Conservation (phyloP, 202 grass and related monocot species). For the Zizania palustris region DNA sequence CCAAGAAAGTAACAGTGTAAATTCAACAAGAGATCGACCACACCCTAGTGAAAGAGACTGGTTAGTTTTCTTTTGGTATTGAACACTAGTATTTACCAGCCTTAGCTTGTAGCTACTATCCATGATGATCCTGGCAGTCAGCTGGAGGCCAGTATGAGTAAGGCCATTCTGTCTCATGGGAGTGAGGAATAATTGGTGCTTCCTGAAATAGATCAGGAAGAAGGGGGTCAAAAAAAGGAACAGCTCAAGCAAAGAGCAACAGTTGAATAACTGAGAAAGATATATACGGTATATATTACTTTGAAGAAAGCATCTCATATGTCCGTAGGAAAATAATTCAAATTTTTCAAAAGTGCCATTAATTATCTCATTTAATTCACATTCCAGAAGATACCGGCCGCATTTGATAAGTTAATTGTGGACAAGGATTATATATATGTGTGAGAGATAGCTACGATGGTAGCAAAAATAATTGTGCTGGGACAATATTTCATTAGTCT, state of each 20-base stretch:
- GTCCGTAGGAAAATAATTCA: conserved; percentile 11
- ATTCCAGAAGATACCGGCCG: not conserved
- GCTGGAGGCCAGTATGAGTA: conserved; percentile 84
- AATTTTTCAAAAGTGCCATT: not conserved
- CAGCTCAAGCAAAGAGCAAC: conserved; percentile 39
- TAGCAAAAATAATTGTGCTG: not conserved
- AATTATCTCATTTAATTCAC: not conserved
- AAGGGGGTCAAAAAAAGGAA: conserved; percentile 53
- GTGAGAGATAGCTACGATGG: not conserved
- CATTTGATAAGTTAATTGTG: too few relatives aligned
- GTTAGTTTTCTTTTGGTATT: conserved; percentile 50
- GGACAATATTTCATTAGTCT: not conserved
- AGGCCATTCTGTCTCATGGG: conserved; percentile 98
- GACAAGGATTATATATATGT: too few relatives aligned
- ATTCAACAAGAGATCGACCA: conserved; percentile 48
- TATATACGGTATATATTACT: conserved; percentile 1
- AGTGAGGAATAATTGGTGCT: conserved; percentile 76
- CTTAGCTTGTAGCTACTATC: conserved; percentile 76
- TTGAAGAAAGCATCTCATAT: conserved; percentile 15
- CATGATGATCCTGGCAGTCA: conserved; percentile 97
- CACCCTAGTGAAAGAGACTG: conserved; percentile 41
- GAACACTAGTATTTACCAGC: conserved; percentile 48
- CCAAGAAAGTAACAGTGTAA: conserved; percentile 54
- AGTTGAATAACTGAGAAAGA: conserved; percentile 37
- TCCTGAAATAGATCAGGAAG: conserved; percentile 63